These are phyloP conservation scores for Galerina sulciceps DNA, from an alignment of 768 basidiomycete genomes.

Conservation along the genomic window DNA sequence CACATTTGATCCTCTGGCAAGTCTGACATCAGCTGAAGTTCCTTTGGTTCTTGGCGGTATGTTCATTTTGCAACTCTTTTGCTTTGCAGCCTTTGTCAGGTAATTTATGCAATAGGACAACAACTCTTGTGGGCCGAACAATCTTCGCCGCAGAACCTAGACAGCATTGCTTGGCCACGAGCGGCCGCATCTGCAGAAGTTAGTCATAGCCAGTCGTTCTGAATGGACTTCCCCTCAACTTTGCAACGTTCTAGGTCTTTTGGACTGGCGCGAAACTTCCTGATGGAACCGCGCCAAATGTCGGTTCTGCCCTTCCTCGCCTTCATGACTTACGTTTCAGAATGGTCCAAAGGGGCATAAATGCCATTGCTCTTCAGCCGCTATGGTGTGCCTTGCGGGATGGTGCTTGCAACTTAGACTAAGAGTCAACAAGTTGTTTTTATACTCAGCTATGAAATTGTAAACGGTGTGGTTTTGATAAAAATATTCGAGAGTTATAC, in stretches of 20 bases:
- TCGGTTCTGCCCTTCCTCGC: constrained; percentile 57
- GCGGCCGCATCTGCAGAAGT: constrained; percentile 72
- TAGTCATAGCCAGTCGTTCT: background rate
- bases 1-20: constrained; percentile 73
- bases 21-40: constrained; percentile 48
- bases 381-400: constrained; percentile 74
- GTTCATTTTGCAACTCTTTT: constrained; percentile 13
- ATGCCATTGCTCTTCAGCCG: constrained; percentile 67
- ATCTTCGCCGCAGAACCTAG: constrained; percentile 68
- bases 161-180: constrained; percentile 73
- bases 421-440: too few species aligned
- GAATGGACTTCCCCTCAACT: background rate
- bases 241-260: constrained; percentile 46
- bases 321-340: constrained; percentile 69
- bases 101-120: constrained; percentile 45
- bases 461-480: too few species aligned
- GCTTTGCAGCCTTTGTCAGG: background rate
- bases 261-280: constrained; percentile 63
- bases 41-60: constrained; percentile 71
- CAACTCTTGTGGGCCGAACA: constrained; percentile 80
- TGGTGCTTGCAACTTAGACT: constrained; percentile 49
- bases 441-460: too few species aligned
- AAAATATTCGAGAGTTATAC: too few species aligned
- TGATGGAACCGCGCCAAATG: constrained; percentile 41
- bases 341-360: constrained; percentile 63